Evolutionary conservation across 2,329 filamentous ascomycete genomes (phyloP), one percentile per base, ranked within the genome.

Genomic region (Diaporthe citriasiana): DNA sequence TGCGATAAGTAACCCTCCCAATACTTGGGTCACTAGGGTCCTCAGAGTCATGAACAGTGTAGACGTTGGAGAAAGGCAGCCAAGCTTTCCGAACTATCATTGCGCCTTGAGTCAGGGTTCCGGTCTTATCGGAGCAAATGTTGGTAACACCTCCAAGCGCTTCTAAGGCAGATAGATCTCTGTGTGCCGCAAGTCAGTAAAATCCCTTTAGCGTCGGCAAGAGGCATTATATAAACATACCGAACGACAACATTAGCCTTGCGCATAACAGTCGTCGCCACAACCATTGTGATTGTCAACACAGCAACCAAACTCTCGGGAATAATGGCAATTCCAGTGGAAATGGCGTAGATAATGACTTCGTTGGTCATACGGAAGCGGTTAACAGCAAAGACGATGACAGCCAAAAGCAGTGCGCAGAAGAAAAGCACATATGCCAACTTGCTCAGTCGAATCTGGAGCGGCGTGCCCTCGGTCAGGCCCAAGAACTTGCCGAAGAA

Each of bases 361-460:
- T 92, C 89, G 74, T 88, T 87, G 53, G 85, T 81, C 57, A 91
- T 82, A 1, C 86, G 65, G 82, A 88, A 92, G 73, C 83, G 83
- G 80, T 87, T 90, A 75, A 86, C 89, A 8, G 86, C 88, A 80
- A 92, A 92, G 77, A 92, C 91, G 69, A 92, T 88, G 74, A 92
- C 80, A 66, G 88, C 89, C 45, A 92, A 85, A 3, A 91, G 78
- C 71, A 92, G 85, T 56, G 90, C 95, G 68, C 95, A 89, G 60
- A 88, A 91, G 79, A 97, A 97, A 2, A 97, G 89, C 4, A 94
- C 81, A 56, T 97, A 91, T 38, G 95, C 95, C 79, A 98, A 92
- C 83, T 95, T 95, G 84, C 93, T 94, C 69, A 98, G 88, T 80
- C 94, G 96, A 77, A 93, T 92, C 84, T 97, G 94, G 59, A 98